Evolutionary conservation across 2,329 filamentous ascomycete genomes (phyloP), one percentile per base, ranked within the genome.

Genomic region (Lecanicillium sp.): DNA sequence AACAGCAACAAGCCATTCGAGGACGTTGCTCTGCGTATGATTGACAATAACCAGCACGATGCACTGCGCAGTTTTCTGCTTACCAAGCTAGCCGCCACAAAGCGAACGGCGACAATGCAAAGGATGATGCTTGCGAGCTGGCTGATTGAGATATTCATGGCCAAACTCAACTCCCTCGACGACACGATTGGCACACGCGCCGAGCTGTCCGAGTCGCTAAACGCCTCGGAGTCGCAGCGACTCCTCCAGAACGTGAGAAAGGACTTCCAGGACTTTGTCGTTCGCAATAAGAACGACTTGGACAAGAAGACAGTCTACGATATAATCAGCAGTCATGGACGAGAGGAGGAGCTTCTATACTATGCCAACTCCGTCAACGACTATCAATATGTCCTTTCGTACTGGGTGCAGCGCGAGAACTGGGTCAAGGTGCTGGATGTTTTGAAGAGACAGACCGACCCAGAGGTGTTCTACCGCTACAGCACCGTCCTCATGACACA

Each of bases 1-100:
- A 89, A 89, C 64, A 97, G 93, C 67, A 96, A 87, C 62, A 97
- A 97, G 69, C 84, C 89, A 0, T 98, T 98, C 56, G 93, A 98
- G 62, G 90, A 98, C 62, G 91, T 98, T 38, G 90, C 90, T 19
- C 73, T 98, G 29, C 83, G 82, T 1, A 87, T 98, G 59, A 90
- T 98, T 55, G 90, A 97, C 66, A 85, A 87, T 54, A 83, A 84
- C 32, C 89, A 97, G 64, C 85, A 89, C 49, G 91, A 97, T 69
- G 91, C 93, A 2, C 68, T 98, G 54, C 81, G 91, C 40, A 91
- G 87, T 60, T 98, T 98, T 60, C 75, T 98, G 4, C 66, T 91
- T 19, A 87, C 89, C 0, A 96, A 95, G 67, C 73, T 98, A 26
- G 77, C 79, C 7, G 84, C 80, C 1, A 83, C 90, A 61, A 95